These are phyloP conservation scores for Candida neerlandica DNA, from an alignment of 1,139 yeast genomes.

Conservation along the genomic window DNA sequence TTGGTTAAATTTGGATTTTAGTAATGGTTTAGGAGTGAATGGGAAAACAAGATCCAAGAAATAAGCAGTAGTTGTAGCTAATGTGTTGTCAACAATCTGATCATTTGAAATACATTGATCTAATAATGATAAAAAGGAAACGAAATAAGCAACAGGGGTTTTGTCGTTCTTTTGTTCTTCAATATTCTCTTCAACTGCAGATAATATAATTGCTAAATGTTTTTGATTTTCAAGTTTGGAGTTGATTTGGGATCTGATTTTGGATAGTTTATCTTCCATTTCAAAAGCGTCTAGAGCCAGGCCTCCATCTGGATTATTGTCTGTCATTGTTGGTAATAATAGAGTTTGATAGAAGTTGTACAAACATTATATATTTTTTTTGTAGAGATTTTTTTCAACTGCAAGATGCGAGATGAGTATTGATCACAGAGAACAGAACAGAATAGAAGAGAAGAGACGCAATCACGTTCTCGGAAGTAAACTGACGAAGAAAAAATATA, in stretches of 20 bases:
- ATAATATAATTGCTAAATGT: conserved; percentile 67
- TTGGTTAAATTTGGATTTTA: conserved; percentile 73
- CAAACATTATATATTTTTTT: conserved; percentile 1
- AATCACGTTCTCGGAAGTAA: conserved; percentile 5
- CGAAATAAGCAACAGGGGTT: conserved; percentile 75
- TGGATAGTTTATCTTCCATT: conserved; percentile 67
- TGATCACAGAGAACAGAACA: not conserved
- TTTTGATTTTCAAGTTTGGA: conserved; percentile 86
- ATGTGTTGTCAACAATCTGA: conserved; percentile 54
- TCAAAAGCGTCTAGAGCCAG: conserved; percentile 41
- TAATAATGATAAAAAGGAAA: conserved; percentile 77
- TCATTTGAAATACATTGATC: conserved; percentile 70
- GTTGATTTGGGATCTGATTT: conserved; percentile 67
- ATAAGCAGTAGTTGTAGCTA: conserved; percentile 79
- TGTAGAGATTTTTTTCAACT: not conserved
- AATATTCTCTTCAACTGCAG: conserved; percentile 89
- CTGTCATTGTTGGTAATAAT: conserved; percentile 17
- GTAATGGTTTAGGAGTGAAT: conserved; percentile 65
- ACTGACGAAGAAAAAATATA: not conserved
- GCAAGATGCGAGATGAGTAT: conserved; percentile 10
- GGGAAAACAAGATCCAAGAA: conserved; percentile 81
- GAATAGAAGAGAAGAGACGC: too few species aligned
- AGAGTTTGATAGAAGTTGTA: not conserved
- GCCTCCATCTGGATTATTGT: conserved; percentile 52
- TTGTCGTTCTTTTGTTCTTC: conserved; percentile 65